These are phyloP conservation scores for Entamoeba invadens DNA, from an alignment of 208 protist genomes.

Conservation along the genomic window DNA sequence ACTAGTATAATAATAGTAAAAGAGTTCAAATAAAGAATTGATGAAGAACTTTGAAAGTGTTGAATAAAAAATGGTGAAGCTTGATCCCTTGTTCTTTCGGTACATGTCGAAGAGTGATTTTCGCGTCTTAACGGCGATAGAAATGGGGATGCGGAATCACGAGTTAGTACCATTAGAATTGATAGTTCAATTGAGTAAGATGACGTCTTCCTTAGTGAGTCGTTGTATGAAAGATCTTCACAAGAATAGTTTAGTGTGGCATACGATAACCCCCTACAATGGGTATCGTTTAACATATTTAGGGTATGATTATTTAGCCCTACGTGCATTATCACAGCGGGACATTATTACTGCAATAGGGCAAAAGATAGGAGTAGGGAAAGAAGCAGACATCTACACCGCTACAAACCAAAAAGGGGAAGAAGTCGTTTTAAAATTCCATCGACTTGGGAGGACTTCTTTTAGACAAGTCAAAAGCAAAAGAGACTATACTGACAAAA, in stretches of 20 bases:
- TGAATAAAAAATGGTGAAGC: conserved; percentile 3
- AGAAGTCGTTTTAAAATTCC: conserved; percentile 29
- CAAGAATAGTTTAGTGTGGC: conserved; percentile 72
- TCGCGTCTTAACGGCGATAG: conserved; percentile 11
- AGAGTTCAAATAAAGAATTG: too few relatives aligned
- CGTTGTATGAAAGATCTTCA: conserved; percentile 8
- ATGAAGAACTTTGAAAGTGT: too few relatives aligned
- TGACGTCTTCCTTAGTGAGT: conserved; percentile 32
- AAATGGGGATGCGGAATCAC: conserved; percentile 88
- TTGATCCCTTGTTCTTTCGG: neutral
- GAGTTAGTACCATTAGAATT: conserved; percentile 74
- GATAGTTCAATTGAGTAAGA: conserved; percentile 71
- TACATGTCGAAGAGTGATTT: neutral
- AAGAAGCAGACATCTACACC: conserved; percentile 72
- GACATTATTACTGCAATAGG: conserved; percentile 64
- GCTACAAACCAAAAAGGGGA: neutral
- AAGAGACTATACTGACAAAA: conserved; percentile 78
- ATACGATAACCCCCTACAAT: conserved; percentile 53
- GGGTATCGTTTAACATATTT: conserved; percentile 88
- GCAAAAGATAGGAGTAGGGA: conserved; percentile 89
- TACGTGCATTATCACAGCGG: conserved; percentile 73
- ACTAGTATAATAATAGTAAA: too few relatives aligned
- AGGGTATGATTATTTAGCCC: conserved; percentile 91
- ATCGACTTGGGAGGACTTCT: conserved; percentile 78
- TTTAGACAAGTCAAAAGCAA: conserved; percentile 84